Evolutionary conservation across 805 yeast species (phyloP).

Genomic region (Maudiozyma barnettii): DNA sequence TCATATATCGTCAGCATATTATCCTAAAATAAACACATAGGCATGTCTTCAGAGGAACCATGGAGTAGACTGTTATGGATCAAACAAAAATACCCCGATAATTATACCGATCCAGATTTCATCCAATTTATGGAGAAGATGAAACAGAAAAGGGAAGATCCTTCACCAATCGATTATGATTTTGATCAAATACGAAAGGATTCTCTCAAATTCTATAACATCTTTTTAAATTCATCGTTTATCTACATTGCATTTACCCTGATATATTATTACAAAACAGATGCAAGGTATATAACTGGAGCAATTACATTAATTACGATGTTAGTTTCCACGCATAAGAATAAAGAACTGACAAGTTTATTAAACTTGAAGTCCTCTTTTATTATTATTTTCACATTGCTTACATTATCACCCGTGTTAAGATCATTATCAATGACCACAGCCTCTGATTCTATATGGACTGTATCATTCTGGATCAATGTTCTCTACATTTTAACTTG

Average conservation of each 20-base stretch:
- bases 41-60: conserved; percentile 21
- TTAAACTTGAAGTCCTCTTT: conserved; percentile 51
- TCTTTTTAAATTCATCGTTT: conserved; percentile 47
- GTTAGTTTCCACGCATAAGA: background rate
- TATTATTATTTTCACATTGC: conserved; percentile 57
- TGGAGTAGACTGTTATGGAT: conserved; percentile 87
- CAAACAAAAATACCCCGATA: conserved; percentile 81
- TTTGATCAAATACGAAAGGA: conserved; percentile 17
- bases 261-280: conserved; percentile 15
- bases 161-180: conserved; percentile 15
- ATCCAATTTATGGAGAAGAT: conserved; percentile 29
- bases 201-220: conserved; percentile 20
- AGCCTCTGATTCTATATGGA: conserved; percentile 92
- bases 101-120: conserved; percentile 75
- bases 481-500: conserved; percentile 43
- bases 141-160: conserved; percentile 6
- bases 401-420: conserved; percentile 81
- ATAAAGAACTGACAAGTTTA: conserved; percentile 3
- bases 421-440: conserved; percentile 83
- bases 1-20: too few species aligned
- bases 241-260: conserved; percentile 53
- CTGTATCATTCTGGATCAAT: conserved; percentile 71
- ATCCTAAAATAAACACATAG: too few species aligned
- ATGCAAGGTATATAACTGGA: conserved; percentile 16
- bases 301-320: background rate